phyloP scores from a whole-genome alignment of 352 stramenopile genomes.

The Globisporangium takayamanum region DNA sequence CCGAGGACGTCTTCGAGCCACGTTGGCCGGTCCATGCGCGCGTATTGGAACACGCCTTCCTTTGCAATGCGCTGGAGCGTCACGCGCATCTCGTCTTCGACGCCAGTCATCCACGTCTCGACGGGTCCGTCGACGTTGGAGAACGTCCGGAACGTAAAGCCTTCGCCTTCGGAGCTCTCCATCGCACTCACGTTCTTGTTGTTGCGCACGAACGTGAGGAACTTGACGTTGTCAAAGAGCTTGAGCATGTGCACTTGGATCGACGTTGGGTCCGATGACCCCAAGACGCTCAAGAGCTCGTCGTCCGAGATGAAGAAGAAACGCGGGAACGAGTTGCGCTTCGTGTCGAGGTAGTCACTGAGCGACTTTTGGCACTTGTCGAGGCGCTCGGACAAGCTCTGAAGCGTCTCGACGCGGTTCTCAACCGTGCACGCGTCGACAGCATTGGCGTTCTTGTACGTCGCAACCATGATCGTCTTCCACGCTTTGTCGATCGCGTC shows the following conservation, averaged over 20 bases:
- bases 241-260: constrained; percentile 95
- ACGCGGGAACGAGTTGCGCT: constrained; percentile 88
- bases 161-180: constrained; percentile 89
- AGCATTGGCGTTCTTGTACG: constrained; percentile 89
- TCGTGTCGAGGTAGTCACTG: constrained; percentile 88
- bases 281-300: constrained; percentile 88
- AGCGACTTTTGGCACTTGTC: constrained; percentile 90
- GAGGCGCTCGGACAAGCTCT: constrained; percentile 81
- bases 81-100: constrained; percentile 88
- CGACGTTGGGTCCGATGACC: constrained; percentile 87
- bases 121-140: constrained; percentile 87
- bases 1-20: constrained; percentile 89
- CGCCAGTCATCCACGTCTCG: constrained; percentile 90
- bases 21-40: constrained; percentile 67
- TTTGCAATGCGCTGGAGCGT: constrained; percentile 89
- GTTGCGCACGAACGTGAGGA: constrained; percentile 84
- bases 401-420: constrained; percentile 84
- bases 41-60: constrained; percentile 91
- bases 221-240: constrained; percentile 94
- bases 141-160: constrained; percentile 76
- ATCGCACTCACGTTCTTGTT: constrained; percentile 89
- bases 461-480: constrained; percentile 90
- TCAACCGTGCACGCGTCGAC: constrained; percentile 88
- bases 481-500: constrained; percentile 91
- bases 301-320: constrained; percentile 96